Evolutionary conservation across 2,329 filamentous ascomycete genomes (phyloP), one percentile per base, ranked within the genome.

Genomic region (Pseudogymnoascus sp.): DNA sequence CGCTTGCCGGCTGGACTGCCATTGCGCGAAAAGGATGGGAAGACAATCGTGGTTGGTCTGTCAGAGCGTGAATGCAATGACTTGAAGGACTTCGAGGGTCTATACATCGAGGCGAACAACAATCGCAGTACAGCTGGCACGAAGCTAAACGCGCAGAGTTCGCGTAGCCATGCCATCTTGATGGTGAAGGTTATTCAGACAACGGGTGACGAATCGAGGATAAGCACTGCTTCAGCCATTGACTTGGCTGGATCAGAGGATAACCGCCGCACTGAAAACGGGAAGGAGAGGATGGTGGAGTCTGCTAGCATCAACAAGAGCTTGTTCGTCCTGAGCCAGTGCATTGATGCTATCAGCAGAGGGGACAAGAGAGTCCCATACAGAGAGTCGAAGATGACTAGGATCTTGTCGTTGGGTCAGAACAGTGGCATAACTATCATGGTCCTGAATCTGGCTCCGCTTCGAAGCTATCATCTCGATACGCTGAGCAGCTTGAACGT

Each of bases 221-320:
- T 93, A 71, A 96, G 91, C 78, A 95, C 89, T 2, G 92, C 90
- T 12, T 96, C 91, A 1, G 93, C 92, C 71, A 97, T 97, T 74
- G 93, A 97, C 76, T 81, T 97, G 70, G 93, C 93, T 63, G 93
- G 93, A 42, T 97, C 93, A 1, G 95, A 97, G 76, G 93, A 97
- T 75, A 97, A 97, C 74, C 84, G 93, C 59, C 83, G 93, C 60
- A 97, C 93, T 0, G 93, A 96, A 61, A 97, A 97, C 75, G 91
- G 88, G 70, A 95, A 93, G 74, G 92, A 96, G 75, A 84, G 93
- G 25, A 81, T 97, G 73, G 85, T 96, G n/a, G 93, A 97, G 76
- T 96, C 92, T 40, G 92, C 93, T 0, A 93, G 91, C 71, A 97
- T 97, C 80, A 97, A 97, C 82, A 97, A 97, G 78, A 96, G 91